These are phyloP conservation scores for Globisporangium paroecandrum DNA, from an alignment of 352 stramenopile species.

Conservation along the genomic window DNA sequence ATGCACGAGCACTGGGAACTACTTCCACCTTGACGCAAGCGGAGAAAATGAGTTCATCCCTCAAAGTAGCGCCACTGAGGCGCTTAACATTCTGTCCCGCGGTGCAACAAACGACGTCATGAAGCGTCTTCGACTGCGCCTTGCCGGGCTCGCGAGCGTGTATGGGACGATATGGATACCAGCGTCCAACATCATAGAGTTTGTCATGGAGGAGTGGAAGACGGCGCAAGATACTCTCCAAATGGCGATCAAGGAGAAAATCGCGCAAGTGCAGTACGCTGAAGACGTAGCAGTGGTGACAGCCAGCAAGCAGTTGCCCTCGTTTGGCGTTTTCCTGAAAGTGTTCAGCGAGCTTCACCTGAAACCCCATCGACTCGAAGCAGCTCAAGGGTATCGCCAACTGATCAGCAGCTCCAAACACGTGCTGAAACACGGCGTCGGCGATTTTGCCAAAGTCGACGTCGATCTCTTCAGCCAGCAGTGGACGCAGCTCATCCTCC, in stretches of 20 bases:
- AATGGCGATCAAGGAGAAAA: slow-evolving; percentile 24
- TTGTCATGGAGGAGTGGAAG: slow-evolving; percentile 52
- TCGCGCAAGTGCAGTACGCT: slow-evolving; percentile 15
- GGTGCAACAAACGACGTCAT: slow-evolving; percentile 33
- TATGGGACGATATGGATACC: slow-evolving; percentile 57
- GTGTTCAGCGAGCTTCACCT: slow-evolving; percentile 34
- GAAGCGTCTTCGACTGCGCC: slow-evolving; percentile 37
- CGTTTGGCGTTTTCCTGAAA: slow-evolving; percentile 25
- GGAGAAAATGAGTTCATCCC: slow-evolving; percentile 49
- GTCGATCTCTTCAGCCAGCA: slow-evolving; percentile 23
- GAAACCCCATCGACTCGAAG: slow-evolving; percentile 28
- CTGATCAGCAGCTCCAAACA: slow-evolving; percentile 20
- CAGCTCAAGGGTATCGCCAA: slow-evolving; percentile 31
- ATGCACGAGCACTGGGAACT: slow-evolving; percentile 32
- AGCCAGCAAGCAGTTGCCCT: slow-evolving; percentile 8
- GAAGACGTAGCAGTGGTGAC: neutral
- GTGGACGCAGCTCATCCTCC: slow-evolving; percentile 31
- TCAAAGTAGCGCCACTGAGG: slow-evolving; percentile 40
- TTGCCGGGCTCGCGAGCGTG: slow-evolving; percentile 42
- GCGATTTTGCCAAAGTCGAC: slow-evolving; percentile 12
- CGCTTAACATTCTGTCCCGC: slow-evolving; percentile 32
- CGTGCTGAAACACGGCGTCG: neutral
- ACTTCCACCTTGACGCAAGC: slow-evolving; percentile 43
- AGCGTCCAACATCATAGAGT: slow-evolving; percentile 39
- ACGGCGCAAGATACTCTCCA: slow-evolving; percentile 24